Base-by-base conservation (phyloP, 768 basidiomycete species). In the Lyophyllum semitale region DNA sequence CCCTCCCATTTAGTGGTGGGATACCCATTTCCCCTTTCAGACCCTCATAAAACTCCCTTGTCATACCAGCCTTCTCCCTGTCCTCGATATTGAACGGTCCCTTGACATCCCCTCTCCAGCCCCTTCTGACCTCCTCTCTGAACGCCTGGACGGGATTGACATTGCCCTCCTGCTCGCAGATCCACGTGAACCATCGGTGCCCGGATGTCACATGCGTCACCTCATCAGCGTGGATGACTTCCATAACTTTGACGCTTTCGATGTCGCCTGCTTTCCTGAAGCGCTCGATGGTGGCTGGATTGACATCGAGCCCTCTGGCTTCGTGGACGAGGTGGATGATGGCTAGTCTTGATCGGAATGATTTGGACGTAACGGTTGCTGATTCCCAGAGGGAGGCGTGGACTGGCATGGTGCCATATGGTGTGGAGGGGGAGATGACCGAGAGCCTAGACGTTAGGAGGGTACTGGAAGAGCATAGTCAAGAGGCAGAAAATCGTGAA, bases 251-350 rank as follows among this genome's bases (percentile, higher is more conserved):
- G 40, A 90, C 87, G 40, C 83, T 89, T 51, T 88, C 87, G 32
- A 54, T 55, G 64, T 91, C 89, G 18, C 86, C 84, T 12, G 85
- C 85, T 33, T 80, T 77, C 5, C 81, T 73, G 63, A 91, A 89
- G 51, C 84, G 81, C 58, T 83, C 85, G 51, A 94, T 91, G 6
- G 89, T 91, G 20, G 77, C 77, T 0, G 91, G 92, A 64, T 94
- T 93, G 50, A 92, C 87, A 70, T 93, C 92, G 17, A 94, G 75
- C 4, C 91, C 91, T 25, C 91, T 74, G 2, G 91, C 90, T 74
- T 93, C 91, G 66, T 91, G 90, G 1, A 93, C 89, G 15, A 93
- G 83, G 61, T 92, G 90, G 62, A 95, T 89, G 68, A 93, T 92
- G 1, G 88, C 88, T 33, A 93, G 81, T 12, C 91, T 79, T 1